phyloP scores from a whole-genome alignment of 768 basidiomycete genomes.

The Mycena epipterygia region DNA sequence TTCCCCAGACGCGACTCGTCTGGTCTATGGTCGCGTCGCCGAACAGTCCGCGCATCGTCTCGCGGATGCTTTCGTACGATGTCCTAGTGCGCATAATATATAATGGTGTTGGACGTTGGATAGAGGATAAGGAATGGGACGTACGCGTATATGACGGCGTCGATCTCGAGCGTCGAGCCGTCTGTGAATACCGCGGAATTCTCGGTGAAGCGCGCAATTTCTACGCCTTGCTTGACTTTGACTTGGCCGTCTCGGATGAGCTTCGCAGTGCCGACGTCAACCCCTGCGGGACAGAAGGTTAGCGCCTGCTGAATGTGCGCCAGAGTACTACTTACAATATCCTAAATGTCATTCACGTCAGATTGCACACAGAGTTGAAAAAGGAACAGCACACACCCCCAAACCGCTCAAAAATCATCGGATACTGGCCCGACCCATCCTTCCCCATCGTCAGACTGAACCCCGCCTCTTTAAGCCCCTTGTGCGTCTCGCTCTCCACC shows the following conservation, averaged over 20 bases:
- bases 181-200: conserved; percentile 54
- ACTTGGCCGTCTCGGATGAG: conserved; percentile 67
- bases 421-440: conserved; percentile 20
- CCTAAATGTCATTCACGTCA: neutral
- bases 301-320: neutral
- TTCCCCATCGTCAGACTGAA: conserved; percentile 11
- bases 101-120: neutral
- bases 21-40: conserved; percentile 42
- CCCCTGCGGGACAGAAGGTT: conserved; percentile 35
- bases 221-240: conserved; percentile 68
- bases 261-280: conserved; percentile 64
- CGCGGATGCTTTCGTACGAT: conserved; percentile 44
- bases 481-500: conserved; percentile 12
- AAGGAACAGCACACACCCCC: conserved; percentile 4
- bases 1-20: conserved; percentile 42
- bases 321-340: conserved; percentile 3
- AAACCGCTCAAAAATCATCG: conserved; percentile 23
- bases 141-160: conserved; percentile 62
- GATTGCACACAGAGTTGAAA: neutral
- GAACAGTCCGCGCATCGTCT: conserved; percentile 40
- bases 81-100: conserved; percentile 37
- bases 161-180: conserved; percentile 53
- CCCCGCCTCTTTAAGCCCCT: conserved; percentile 1
- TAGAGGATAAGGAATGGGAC: neutral
- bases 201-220: conserved; percentile 52